phyloP scores from a whole-genome alignment of 768 basidiomycete species.

The Serendipita indica region DNA sequence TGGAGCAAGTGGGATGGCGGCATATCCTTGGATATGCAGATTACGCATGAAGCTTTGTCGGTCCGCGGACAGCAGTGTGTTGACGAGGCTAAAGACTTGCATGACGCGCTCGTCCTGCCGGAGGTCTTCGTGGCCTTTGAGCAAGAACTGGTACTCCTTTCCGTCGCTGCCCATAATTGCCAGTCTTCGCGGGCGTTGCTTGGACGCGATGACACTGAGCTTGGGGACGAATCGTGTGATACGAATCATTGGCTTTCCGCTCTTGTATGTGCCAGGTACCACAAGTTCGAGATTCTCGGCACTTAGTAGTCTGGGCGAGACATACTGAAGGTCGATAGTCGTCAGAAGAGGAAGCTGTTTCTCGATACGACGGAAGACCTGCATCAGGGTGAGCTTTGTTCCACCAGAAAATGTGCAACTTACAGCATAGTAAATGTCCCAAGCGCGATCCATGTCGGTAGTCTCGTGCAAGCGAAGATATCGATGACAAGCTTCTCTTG shows the following conservation, averaged over 20 bases:
- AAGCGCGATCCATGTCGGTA: conserved; percentile 33
- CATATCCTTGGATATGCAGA: conserved; percentile 32
- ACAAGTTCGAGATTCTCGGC: conserved; percentile 33
- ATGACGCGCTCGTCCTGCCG: conserved; percentile 39
- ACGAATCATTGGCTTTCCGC: conserved; percentile 27
- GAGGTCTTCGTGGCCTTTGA: conserved; percentile 38
- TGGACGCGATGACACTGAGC: conserved; percentile 32
- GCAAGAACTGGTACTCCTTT: conserved; percentile 31
- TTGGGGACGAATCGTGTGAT: conserved; percentile 30
- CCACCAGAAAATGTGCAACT: conserved; percentile 7
- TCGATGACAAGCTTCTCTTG: conserved; percentile 28
- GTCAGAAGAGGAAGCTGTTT: conserved; percentile 31
- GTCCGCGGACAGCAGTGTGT: conserved; percentile 31
- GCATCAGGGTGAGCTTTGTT: not conserved
- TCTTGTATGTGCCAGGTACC: conserved; percentile 28
- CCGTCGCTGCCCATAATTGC: conserved; percentile 30
- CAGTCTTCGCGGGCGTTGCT: conserved; percentile 33
- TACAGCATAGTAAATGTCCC: conserved; percentile 37
- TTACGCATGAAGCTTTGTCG: conserved; percentile 35
- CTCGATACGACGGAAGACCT: conserved; percentile 32
- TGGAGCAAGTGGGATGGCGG: conserved; percentile 34
- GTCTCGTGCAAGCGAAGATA: conserved; percentile 28
- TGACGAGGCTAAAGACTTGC: conserved; percentile 39
- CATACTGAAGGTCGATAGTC: conserved; percentile 35
- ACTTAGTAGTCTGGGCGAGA: conserved; percentile 31